Conservation (phyloP, 164 flowering plant species). For the Brasenia schreberi region DNA sequence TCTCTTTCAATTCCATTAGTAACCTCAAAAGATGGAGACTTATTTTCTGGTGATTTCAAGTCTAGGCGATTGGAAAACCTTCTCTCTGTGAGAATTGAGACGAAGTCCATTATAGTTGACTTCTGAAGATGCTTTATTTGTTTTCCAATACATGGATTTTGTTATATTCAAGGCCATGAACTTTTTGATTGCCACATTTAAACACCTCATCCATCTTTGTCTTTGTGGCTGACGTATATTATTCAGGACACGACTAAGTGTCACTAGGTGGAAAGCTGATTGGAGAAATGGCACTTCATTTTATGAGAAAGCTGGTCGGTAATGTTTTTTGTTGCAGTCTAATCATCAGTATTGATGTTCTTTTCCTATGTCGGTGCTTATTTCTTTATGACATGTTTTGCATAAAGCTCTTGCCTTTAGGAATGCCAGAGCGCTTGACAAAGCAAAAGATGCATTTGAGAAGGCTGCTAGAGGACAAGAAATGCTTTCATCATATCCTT, state of each 20-base stretch:
- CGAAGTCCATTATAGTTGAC: too few species aligned
- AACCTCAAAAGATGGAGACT: too few species aligned
- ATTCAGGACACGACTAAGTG: slow-evolving; percentile 64
- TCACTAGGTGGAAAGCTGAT: slow-evolving; percentile 96
- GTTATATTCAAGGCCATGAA: too few species aligned
- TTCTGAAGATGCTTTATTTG: too few species aligned
- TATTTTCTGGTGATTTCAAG: too few species aligned
- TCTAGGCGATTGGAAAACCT: too few species aligned
- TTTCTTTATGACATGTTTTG: slow-evolving; percentile 1
- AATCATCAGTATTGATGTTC: too few species aligned
- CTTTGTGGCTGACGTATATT: neutral
- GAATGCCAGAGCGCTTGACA: slow-evolving; percentile 49
- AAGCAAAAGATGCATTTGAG: slow-evolving; percentile 77
- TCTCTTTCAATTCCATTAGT: too few species aligned
- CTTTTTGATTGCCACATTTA: neutral
- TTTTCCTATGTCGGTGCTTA: neutral
- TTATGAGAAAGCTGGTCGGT: slow-evolving; percentile 86
- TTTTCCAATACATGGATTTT: too few species aligned
- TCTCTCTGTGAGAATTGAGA: too few species aligned
- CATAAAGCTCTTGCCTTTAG: slow-evolving; percentile 53
- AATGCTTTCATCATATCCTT: slow-evolving; percentile 90
- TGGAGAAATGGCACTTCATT: slow-evolving; percentile 69
- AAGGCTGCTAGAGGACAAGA: slow-evolving; percentile 95
- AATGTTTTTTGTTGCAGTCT: neutral
- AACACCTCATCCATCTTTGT: neutral